A percentile compares a stretch with the other conserved stretches of the same genome.
Evolutionary conservation across 1,139 yeast genomes (phyloP).

Genomic region (Yamadazyma mexicana): DNA sequence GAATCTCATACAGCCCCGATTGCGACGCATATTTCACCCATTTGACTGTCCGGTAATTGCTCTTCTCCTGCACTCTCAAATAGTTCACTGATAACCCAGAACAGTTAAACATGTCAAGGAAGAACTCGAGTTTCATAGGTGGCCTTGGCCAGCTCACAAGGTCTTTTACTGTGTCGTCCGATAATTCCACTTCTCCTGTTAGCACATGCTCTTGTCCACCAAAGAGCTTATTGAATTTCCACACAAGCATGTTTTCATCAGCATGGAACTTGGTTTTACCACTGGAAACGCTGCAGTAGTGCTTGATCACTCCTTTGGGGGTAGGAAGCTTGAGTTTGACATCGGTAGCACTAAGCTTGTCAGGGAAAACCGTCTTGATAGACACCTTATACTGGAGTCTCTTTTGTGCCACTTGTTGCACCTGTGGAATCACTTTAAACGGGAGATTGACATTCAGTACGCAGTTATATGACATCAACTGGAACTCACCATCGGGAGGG

Average conservation of each 20-base stretch:
- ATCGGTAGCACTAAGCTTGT: slow-evolving; percentile 63
- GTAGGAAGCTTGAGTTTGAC: slow-evolving; percentile 69
- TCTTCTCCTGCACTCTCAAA: slow-evolving; percentile 65
- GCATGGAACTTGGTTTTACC: slow-evolving; percentile 74
- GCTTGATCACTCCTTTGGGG: slow-evolving; percentile 60
- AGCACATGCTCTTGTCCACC: slow-evolving; percentile 67
- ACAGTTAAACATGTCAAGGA: slow-evolving; percentile 72
- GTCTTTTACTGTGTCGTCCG: slow-evolving; percentile 16
- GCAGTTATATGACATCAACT: slow-evolving; percentile 74
- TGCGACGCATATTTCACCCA: slow-evolving; percentile 81
- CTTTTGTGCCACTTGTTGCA: slow-evolving; percentile 51
- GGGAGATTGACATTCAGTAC: slow-evolving; percentile 65
- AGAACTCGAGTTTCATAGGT: slow-evolving; percentile 72
- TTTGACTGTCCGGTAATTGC: slow-evolving; percentile 71
- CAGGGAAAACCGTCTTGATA: slow-evolving; percentile 62
- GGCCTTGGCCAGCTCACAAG: slow-evolving; percentile 63
- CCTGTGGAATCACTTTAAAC: slow-evolving; percentile 63
- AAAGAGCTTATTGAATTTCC: slow-evolving; percentile 69
- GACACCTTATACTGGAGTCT: slow-evolving; percentile 58
- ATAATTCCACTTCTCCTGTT: slow-evolving; percentile 50
- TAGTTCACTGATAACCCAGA: slow-evolving; percentile 77
- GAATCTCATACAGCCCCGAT: slow-evolving; percentile 78
- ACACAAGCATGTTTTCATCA: slow-evolving; percentile 61
- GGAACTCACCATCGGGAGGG: slow-evolving; percentile 94
- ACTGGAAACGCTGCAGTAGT: slow-evolving; percentile 48